These are phyloP conservation scores for Exophiala lecanii-corni DNA, from an alignment of 2,329 filamentous ascomycete genomes.

Conservation along the genomic window DNA sequence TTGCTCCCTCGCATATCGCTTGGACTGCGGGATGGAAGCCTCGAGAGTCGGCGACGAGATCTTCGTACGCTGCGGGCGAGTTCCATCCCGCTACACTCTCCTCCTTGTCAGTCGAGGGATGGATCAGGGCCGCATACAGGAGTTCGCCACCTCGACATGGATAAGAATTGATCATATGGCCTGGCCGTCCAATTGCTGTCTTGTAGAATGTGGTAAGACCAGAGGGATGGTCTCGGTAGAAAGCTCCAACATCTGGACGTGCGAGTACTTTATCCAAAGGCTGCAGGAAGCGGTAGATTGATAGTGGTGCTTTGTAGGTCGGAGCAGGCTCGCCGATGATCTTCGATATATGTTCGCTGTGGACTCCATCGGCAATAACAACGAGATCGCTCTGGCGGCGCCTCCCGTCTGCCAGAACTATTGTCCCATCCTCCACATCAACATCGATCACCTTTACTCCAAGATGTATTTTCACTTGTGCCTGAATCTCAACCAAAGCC, in stretches of 20 bases:
- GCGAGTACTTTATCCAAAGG: slow-evolving; percentile 16
- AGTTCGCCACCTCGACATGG: slow-evolving; percentile 13
- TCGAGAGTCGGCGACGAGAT: slow-evolving; percentile 12
- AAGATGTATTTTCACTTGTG: slow-evolving; percentile 23
- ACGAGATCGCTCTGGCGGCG: slow-evolving; percentile 29
- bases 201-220: slow-evolving; percentile 19
- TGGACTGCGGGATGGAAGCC: slow-evolving; percentile 18
- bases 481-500: slow-evolving; percentile 15
- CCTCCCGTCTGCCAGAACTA: slow-evolving; percentile 25
- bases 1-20: slow-evolving; percentile 17
- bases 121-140: slow-evolving; percentile 14
- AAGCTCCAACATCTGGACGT: slow-evolving; percentile 9
- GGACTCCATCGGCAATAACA: slow-evolving; percentile 31
- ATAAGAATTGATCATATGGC: slow-evolving; percentile 18
- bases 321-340: slow-evolving; percentile 11
- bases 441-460: slow-evolving; percentile 24
- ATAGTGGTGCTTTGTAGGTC: slow-evolving; percentile 12
- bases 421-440: slow-evolving; percentile 23
- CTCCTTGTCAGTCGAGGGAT: slow-evolving; percentile 17
- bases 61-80: slow-evolving; percentile 11
- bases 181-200: slow-evolving; percentile 12
- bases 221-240: slow-evolving; percentile 13
- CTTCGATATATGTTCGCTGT: slow-evolving; percentile 13
- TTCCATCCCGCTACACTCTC: slow-evolving; percentile 14
- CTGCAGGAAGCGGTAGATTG: slow-evolving; percentile 19